A percentile compares a stretch with the other conserved stretches of the same genome.
Conservation (phyloP, 2,329 filamentous ascomycete genomes). For the Neofusicoccum umdonicola region DNA sequence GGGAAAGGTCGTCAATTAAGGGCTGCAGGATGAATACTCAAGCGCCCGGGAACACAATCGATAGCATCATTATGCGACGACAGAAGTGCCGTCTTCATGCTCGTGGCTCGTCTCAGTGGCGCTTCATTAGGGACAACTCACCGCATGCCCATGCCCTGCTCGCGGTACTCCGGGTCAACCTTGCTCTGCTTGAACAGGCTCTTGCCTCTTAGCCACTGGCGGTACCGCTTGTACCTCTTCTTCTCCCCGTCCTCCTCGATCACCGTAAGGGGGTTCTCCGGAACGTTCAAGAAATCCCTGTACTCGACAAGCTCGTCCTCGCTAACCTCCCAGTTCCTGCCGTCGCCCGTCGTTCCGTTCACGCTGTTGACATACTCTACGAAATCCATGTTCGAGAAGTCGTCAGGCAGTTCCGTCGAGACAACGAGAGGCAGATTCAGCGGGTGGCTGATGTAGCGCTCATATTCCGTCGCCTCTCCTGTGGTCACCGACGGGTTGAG, state of each 20-base stretch:
- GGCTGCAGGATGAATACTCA: neutral
- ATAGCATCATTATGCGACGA: neutral
- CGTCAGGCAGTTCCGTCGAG: conserved; percentile 62
- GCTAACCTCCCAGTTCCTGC: conserved; percentile 47
- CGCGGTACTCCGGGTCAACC: conserved; percentile 48
- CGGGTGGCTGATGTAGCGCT: conserved; percentile 83
- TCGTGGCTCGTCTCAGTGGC: neutral
- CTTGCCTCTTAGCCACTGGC: conserved; percentile 92
- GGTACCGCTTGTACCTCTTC: conserved; percentile 95
- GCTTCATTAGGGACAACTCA: neutral
- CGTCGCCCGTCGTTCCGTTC: conserved; percentile 57
- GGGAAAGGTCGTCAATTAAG: neutral
- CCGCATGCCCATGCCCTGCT: neutral
- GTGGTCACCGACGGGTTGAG: conserved; percentile 78
- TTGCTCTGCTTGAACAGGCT: conserved; percentile 87
- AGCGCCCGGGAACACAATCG: neutral
- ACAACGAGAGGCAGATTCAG: conserved; percentile 82
- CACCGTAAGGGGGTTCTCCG: conserved; percentile 82
- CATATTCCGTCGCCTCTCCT: conserved; percentile 80
- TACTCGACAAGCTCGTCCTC: conserved; percentile 73
- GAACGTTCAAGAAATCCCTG: conserved; percentile 70
- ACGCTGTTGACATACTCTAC: conserved; percentile 74
- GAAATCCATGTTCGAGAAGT: conserved; percentile 62
- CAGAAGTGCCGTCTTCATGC: neutral
- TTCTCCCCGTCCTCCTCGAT: conserved; percentile 81